These are phyloP conservation scores for Pythium scleroteichum DNA, from an alignment of 352 stramenopile genomes.

Conservation along the genomic window DNA sequence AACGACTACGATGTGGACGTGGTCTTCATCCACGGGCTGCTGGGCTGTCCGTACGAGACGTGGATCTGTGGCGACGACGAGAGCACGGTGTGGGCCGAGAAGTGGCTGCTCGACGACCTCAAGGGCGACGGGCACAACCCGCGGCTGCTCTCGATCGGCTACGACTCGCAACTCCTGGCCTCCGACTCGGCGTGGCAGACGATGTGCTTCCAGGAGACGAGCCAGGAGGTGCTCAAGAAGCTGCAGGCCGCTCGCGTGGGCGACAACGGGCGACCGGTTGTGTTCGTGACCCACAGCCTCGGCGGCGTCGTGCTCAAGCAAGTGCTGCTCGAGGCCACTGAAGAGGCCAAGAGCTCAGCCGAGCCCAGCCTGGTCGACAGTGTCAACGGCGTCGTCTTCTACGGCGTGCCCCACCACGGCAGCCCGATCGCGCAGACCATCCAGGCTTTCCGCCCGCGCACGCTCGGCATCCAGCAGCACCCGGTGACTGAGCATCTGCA, in stretches of 20 bases:
- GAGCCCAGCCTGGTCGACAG: conserved; percentile 45
- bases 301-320: conserved; percentile 84
- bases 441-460: conserved; percentile 52
- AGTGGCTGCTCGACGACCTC: conserved; percentile 72
- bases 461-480: conserved; percentile 55
- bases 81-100: conserved; percentile 56
- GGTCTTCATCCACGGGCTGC: conserved; percentile 81
- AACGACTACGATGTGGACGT: conserved; percentile 72
- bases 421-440: conserved; percentile 70
- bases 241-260: conserved; percentile 64
- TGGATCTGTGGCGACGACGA: conserved; percentile 76
- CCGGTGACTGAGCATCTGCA: conserved; percentile 76
- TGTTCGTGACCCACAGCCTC: conserved; percentile 88
- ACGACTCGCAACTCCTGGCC: conserved; percentile 75
- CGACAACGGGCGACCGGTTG: conserved; percentile 54
- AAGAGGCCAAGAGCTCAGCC: neutral
- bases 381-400: conserved; percentile 78
- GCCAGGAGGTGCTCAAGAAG: conserved; percentile 60
- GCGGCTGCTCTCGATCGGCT: conserved; percentile 78
- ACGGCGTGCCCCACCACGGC: conserved; percentile 77
- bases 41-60: conserved; percentile 77
- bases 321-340: conserved; percentile 59
- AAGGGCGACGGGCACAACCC: conserved; percentile 54
- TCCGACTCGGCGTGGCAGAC: conserved; percentile 77
- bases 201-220: conserved; percentile 73